Base-by-base conservation (phyloP, 495 filamentous ascomycete genomes). In the Xylaria palmicola region DNA sequence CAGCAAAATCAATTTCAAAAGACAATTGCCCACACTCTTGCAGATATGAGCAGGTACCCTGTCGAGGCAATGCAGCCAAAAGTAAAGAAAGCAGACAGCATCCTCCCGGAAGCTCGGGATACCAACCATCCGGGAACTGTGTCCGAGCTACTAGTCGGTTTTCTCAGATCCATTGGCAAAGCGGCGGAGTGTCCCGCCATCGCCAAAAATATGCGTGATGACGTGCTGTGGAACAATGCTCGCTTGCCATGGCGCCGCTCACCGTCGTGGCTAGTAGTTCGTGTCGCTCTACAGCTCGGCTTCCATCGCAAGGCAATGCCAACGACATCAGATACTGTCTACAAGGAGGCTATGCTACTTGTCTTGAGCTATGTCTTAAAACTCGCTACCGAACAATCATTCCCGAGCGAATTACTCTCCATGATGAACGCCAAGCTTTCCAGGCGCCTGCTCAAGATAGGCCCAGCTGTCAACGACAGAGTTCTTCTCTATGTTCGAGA, bases 161-260 rank as follows among this genome's bases (percentile, higher is more conserved):
- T 83, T 37, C 64, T 89, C 8, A 65, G 63, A 3, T 76, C 76
- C 2, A 53, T 78, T 3, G 83, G 81, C 6, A 10, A 53, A 0
- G 57, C 63, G 4, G 39, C 65, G 1, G 52, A 66, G 0, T 62
- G 68, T 0, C 13, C 49, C 2, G 68, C 73, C 4, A 73, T 87
- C 7, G 36, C 52, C n/a, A 89, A 88, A 62, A 75, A 79, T 48
- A 87, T 79, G 20, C 75, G 83, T 5, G 85, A 89, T 51, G 82
- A 87, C 17, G 81, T 87, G 9, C 47, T 80, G 34, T 88, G 79
- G 79, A 4, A 64, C 2, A 30, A 78, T 15, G 62, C 67, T 8
- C 29, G 30, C 0, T 53, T 63, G 0, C 84, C 85, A 1, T 88
- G 85, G 80, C 75, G 80, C 8, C 56, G 86, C 29, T 86, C 84